Base-by-base conservation (phyloP, 1,139 yeast genomes). In the Yamadazyma sp. region DNA sequence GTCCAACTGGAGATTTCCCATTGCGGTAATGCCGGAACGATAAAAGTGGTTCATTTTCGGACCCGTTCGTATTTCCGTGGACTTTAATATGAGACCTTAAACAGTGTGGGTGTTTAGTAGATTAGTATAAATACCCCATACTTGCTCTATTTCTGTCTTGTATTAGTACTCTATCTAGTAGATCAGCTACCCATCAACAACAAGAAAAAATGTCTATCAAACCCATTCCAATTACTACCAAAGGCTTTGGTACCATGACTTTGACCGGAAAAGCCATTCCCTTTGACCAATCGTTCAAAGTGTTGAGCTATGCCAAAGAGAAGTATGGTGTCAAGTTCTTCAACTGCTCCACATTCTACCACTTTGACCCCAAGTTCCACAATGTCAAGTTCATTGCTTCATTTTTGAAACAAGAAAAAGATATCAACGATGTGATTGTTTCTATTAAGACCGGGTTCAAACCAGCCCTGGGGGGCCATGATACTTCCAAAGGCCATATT, bases 331-430 rank as follows among this genome's bases (percentile, higher is more conserved):
- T 73, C 40, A 74, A 73, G 21, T 70, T 83, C 43, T 63, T 86
- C 62, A 86, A 86, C 53, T 78, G 78, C 24, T 95, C 92, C 42
- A 92, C 82, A 49, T 85, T 87, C 56, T 88, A 87, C 29, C 43
- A 42, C 29, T n/a, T 52, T 92, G 94, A 15, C 12, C 38, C 38
- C 12, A 34, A 37, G 27, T 31, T 32, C 23, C 14, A 26, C 6
- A 41, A 41, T 27, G 17, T 41, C 12, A 29, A 38, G 10, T 17
- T 41, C n/a, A 21, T 41, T 3, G 16, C 34, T 9, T 20, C 35
- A 29, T 41, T 41, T 24, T 29, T 16, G n/a, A 28, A 33, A 16
- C 10, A 29, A 24, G 34, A 18, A 13, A 27, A 28, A 3, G 39
- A 38, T 23, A 64, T 75, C 4, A 26, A 17, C 45, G 46, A 56